Evolutionary conservation across 2,329 filamentous ascomycete genomes (phyloP).

Genomic region (Pseudofabraea citricarpa): DNA sequence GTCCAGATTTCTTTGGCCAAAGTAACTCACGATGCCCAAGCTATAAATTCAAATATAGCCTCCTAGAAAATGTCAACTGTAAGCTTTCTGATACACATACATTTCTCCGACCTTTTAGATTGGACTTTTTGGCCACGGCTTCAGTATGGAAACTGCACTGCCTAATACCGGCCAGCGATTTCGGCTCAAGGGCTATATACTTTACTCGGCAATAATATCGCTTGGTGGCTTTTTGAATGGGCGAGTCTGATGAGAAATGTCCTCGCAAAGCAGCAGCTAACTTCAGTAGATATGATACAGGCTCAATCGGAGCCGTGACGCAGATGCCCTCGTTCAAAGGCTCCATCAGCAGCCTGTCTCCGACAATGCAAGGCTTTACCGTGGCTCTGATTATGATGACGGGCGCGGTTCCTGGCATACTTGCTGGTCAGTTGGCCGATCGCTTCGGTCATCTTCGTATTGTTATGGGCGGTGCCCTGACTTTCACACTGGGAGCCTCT

Average conservation of each 20-base stretch:
- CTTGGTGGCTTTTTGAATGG: slow-evolving; percentile 7
- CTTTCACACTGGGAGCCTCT: slow-evolving; percentile 45
- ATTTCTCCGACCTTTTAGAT: no score
- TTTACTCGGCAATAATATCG: slow-evolving; percentile 3
- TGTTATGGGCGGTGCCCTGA: slow-evolving; percentile 40
- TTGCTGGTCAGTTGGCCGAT: slow-evolving; percentile 47
- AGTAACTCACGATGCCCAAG: no score
- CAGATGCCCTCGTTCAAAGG: slow-evolving; percentile 38
- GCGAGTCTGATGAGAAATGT: neutral
- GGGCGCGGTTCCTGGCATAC: slow-evolving; percentile 49
- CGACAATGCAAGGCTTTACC: slow-evolving; percentile 48
- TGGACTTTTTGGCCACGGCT: no score
- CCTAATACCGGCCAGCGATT: no score
- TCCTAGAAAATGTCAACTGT: no score
- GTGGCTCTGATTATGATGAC: slow-evolving; percentile 54
- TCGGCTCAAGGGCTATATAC: slow-evolving; percentile 34
- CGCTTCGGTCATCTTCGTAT: slow-evolving; percentile 41
- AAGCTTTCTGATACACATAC: no score
- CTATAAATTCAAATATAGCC: no score
- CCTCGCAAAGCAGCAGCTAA: neutral
- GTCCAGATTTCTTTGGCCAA: no score
- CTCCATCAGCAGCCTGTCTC: slow-evolving; percentile 41
- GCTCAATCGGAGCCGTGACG: slow-evolving; percentile 43
- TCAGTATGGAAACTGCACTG: no score
- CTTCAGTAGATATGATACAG: slow-evolving; percentile 33